Evolutionary conservation across 1,284 basidiomycete genomes (phyloP).

Genomic region (Fomitopsis pinicola): DNA sequence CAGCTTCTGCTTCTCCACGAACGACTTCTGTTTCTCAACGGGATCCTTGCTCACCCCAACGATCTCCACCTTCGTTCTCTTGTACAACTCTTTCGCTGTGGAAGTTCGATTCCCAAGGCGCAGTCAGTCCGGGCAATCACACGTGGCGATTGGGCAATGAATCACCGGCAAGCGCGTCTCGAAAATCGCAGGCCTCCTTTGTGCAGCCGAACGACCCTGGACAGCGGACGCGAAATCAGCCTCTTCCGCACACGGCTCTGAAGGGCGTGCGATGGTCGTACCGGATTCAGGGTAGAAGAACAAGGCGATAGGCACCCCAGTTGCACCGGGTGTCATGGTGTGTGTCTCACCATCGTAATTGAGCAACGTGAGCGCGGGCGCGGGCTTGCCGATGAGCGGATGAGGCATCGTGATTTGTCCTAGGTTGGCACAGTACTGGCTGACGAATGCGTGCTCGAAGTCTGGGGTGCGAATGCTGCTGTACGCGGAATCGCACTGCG

Average conservation of each 20-base stretch:
- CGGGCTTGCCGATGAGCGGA: slow-evolving; percentile 42
- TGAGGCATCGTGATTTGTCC: slow-evolving; percentile 28
- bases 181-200: slow-evolving; percentile 73
- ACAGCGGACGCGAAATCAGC: slow-evolving; percentile 10
- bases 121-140: not conserved
- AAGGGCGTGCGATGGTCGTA: slow-evolving; percentile 19
- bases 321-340: slow-evolving; percentile 42
- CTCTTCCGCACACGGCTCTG: slow-evolving; percentile 11
- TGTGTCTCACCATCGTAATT: slow-evolving; percentile 45
- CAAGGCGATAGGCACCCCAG: slow-evolving; percentile 51
- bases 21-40: slow-evolving; percentile 66
- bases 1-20: slow-evolving; percentile 69
- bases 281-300: slow-evolving; percentile 76
- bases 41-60: slow-evolving; percentile 71
- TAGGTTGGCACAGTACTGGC: no score
- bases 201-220: slow-evolving; percentile 73
- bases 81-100: slow-evolving; percentile 64
- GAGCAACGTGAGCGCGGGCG: slow-evolving; percentile 48
- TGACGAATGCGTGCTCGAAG: no score
- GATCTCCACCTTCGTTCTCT: slow-evolving; percentile 56
- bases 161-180: slow-evolving; percentile 67
- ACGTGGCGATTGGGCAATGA: not conserved
- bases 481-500: no score
- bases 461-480: no score
- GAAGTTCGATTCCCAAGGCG: not conserved